phyloP scores from a whole-genome alignment of 2,329 filamentous ascomycete genomes.

The Magnaporthiopsis rhizophila region DNA sequence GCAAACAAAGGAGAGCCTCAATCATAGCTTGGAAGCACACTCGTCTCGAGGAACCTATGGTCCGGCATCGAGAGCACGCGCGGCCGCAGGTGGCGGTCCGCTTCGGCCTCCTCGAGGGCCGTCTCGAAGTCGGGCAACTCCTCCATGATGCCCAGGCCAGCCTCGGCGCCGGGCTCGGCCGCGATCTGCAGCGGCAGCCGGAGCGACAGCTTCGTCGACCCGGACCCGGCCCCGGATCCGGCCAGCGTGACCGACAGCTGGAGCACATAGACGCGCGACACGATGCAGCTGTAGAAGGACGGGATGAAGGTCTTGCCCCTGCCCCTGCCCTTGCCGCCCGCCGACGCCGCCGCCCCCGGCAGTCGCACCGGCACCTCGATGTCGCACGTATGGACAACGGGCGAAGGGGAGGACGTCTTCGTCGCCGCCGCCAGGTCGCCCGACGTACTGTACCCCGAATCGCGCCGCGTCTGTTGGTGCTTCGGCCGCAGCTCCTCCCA shows the following conservation, averaged over 20 bases:
- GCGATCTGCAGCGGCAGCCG: constrained; percentile 45
- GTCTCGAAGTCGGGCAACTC: constrained; percentile 43
- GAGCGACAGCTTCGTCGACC: constrained; percentile 29
- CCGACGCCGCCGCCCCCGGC: constrained; percentile 25
- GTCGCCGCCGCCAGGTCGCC: constrained; percentile 19
- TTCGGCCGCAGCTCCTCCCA: constrained; percentile 33
- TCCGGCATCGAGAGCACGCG: constrained; percentile 29
- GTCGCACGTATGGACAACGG: constrained; percentile 31
- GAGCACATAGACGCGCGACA: constrained; percentile 46
- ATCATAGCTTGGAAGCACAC: constrained; percentile 20
- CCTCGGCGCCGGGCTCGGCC: constrained; percentile 26
- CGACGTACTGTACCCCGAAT: constrained; percentile 45
- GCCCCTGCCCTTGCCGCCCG: neutral
- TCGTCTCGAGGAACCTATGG: constrained; percentile 15
- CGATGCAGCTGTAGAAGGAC: constrained; percentile 51
- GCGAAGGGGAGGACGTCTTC: constrained; percentile 2
- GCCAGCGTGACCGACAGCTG: constrained; percentile 32
- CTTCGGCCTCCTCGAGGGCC: constrained; percentile 36
- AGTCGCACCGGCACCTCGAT: constrained; percentile 41
- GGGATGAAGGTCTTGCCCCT: constrained; percentile 44
- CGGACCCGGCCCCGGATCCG: constrained; percentile 20
- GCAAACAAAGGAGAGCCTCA: neutral
- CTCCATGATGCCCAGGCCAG: constrained; percentile 11
- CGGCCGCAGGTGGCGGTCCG: constrained; percentile 34
- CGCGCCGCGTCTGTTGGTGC: constrained; percentile 29